A percentile compares a stretch with the other conserved stretches of the same genome.
Evolutionary conservation across 2,329 filamentous ascomycete genomes (phyloP).

Genomic region (Beauveria scarabaeidicola): DNA sequence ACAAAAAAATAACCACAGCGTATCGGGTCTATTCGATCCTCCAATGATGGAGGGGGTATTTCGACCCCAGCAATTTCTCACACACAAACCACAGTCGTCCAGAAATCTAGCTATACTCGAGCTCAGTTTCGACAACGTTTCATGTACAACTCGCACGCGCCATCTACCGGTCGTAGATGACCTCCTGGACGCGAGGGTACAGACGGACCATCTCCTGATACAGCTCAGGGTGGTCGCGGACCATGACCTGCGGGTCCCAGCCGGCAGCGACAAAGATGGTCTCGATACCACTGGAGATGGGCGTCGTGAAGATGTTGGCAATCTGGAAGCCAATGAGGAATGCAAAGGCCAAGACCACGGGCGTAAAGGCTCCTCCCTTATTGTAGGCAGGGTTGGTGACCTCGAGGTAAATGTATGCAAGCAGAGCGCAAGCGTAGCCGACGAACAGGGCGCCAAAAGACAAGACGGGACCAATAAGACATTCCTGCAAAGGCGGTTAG

Average conservation of each 20-base stretch:
- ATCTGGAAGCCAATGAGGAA: conserved; percentile 90
- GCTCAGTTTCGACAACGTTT: neutral
- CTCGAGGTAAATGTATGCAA: conserved; percentile 79
- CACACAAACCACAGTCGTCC: neutral
- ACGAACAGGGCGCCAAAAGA: conserved; percentile 77
- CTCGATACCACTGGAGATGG: conserved; percentile 79
- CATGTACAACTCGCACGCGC: too few relatives aligned
- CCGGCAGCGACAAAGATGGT: conserved; percentile 79
- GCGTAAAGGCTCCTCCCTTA: conserved; percentile 55
- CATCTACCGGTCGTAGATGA: conserved; percentile 40
- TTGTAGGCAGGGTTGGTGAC: conserved; percentile 80
- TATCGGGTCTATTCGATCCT: neutral
- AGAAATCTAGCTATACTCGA: neutral
- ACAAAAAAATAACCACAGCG: neutral
- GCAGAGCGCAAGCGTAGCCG: conserved; percentile 69
- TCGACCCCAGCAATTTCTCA: neutral
- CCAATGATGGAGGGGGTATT: neutral
- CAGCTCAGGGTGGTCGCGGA: conserved; percentile 71
- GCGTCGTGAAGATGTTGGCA: conserved; percentile 81
- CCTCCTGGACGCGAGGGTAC: conserved; percentile 75
- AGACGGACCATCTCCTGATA: conserved; percentile 71
- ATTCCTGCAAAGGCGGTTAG: conserved; percentile 43
- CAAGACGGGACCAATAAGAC: conserved; percentile 65
- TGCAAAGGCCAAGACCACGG: conserved; percentile 72
- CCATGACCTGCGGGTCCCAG: conserved; percentile 65